Evolutionary conservation across 2,329 filamentous ascomycete species (phyloP).

Genomic region (Arthrobotrys entomopaga): DNA sequence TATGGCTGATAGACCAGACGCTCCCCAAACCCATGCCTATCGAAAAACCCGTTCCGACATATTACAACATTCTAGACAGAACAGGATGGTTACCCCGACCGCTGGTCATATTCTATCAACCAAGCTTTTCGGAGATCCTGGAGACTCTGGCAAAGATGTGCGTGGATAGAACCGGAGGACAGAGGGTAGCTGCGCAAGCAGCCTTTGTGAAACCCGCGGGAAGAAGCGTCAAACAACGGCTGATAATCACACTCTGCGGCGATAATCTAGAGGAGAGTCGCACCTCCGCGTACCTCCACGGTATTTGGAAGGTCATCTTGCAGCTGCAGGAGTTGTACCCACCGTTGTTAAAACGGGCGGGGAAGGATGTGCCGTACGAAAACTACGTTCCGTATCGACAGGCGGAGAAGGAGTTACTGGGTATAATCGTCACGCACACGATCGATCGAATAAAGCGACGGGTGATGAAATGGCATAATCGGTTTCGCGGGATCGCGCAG

Average conservation of each 20-base stretch:
- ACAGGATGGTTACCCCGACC: conserved; percentile 22
- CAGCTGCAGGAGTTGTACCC: conserved; percentile 24
- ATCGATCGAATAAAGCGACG: conserved; percentile 33
- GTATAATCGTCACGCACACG: conserved; percentile 30
- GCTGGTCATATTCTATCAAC: conserved; percentile 21
- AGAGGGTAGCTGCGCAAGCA: conserved; percentile 24
- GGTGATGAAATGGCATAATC: conserved; percentile 42
- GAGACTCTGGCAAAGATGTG: conserved; percentile 26
- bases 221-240: not conserved
- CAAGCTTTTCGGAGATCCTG: conserved; percentile 30
- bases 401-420: conserved; percentile 33
- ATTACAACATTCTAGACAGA: conserved; percentile 25
- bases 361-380: conserved; percentile 14
- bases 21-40: conserved; percentile 17
- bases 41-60: conserved; percentile 27
- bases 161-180: conserved; percentile 23
- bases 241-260: conserved; percentile 28
- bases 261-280: conserved; percentile 8
- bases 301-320: conserved; percentile 11
- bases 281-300: conserved; percentile 11
- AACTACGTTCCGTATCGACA: conserved; percentile 23
- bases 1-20: conserved; percentile 23
- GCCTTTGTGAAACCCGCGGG: conserved; percentile 24
- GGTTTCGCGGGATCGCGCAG: conserved; percentile 18
- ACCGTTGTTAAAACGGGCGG: conserved; percentile 14